A percentile compares a stretch with the other conserved stretches of the same genome.
Evolutionary conservation across 2,329 filamentous ascomycete species (phyloP).

Genomic region (Fusarium musae): DNA sequence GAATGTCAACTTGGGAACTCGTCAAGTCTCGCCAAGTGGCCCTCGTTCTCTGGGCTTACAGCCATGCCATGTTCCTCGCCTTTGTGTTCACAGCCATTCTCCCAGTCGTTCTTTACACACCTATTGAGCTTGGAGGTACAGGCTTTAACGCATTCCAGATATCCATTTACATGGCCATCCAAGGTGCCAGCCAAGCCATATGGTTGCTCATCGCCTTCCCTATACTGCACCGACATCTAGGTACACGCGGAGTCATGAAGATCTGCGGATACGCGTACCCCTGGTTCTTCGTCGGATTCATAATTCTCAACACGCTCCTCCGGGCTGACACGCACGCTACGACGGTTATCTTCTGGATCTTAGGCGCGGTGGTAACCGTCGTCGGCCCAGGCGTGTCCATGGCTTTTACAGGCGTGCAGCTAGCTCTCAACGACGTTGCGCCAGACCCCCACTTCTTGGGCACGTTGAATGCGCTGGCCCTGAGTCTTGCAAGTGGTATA

Average conservation of each 20-base stretch:
- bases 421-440: constrained; percentile 78
- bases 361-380: constrained; percentile 56
- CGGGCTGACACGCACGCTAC: constrained; percentile 51
- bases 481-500: constrained; percentile 70
- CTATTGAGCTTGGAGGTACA: constrained; percentile 70
- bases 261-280: constrained; percentile 68
- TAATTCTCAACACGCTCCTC: constrained; percentile 63
- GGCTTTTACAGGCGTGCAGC: constrained; percentile 77
- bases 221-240: constrained; percentile 70
- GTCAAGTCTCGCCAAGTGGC: constrained; percentile 71
- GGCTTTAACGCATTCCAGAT: constrained; percentile 72
- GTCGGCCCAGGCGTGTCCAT: constrained; percentile 71
- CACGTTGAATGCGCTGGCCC: constrained; percentile 71
- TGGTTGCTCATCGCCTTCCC: constrained; percentile 81
- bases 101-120: constrained; percentile 76
- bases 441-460: constrained; percentile 73
- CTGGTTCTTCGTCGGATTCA: constrained; percentile 69
- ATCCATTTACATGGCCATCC: constrained; percentile 71
- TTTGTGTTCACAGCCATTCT: constrained; percentile 77
- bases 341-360: constrained; percentile 66
- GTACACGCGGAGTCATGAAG: constrained; percentile 73
- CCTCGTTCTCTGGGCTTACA: constrained; percentile 73
- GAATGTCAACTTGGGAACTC: constrained; percentile 53
- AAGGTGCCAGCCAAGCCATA: constrained; percentile 72
- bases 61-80: constrained; percentile 74